Base-by-base conservation (phyloP, 2,329 filamentous ascomycete species). In the Cladosporium oxysporum region DNA sequence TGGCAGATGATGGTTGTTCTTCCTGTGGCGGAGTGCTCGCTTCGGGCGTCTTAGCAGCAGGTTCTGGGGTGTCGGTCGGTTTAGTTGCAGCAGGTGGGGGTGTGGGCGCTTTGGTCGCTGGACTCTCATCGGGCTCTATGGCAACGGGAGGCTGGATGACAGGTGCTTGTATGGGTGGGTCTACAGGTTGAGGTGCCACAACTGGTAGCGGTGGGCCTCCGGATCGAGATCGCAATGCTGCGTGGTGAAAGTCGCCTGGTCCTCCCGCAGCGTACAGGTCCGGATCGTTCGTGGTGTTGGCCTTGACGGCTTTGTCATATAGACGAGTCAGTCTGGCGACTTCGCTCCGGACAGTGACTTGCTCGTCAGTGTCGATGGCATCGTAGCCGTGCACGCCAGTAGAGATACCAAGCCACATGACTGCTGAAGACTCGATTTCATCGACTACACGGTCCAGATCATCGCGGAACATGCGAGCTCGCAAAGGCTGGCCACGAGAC, bases 351-450 rank as follows among this genome's bases (percentile, higher is more conserved):
- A 81, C 79, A n/a, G 78, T 81, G 35, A 82, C 79, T 5, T 71
- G 68, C 28, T 79, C 77, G 37, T 81, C 80, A 2, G 77, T 80
- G 61, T 81, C 79, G 50, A 82, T 80, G 47, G 80, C 80, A 65
- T 80, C 78, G 68, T 82, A 82, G 12, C 80, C 80, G 64, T 82
- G 79, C 12, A 78, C 73, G 2, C 74, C 74, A n/a, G 74, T 74
- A 37, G 74, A 74, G 37, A 82, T 82, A 18, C 80, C 80, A 33
- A 79, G 70, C 80, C 80, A 79, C 78, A 80, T 80, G 21, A 76
- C 72, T 16, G 78, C 78, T 2, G 74, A 77, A 53, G 78, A 79
- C 67, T 80, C 77, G 64, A 79, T 79, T 72, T 80, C 78, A 52
- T 80, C 78, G 1, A 80, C 77, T 2, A 76, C 76, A 14, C 78